Conservation (phyloP, 768 basidiomycete species). For the Agrocybe praecox region DNA sequence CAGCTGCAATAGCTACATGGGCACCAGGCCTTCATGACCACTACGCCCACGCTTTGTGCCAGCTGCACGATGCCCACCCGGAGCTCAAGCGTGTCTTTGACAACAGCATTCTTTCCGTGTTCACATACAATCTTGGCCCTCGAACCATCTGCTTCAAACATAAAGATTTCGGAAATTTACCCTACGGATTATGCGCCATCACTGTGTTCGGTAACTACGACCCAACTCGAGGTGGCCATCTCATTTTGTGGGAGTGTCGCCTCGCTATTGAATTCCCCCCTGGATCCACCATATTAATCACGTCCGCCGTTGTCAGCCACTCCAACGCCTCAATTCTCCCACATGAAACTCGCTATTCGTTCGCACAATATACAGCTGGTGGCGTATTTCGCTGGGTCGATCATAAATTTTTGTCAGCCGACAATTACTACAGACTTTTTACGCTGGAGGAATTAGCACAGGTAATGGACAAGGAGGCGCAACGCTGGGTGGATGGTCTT, state of each 20-base stretch:
- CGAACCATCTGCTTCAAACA: constrained; percentile 4
- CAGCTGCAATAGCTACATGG: constrained; percentile 4
- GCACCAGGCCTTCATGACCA: not conserved
- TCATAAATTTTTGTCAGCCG: not conserved
- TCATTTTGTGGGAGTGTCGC: constrained; percentile 3
- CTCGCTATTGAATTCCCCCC: constrained; percentile 8
- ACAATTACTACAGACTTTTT: no score
- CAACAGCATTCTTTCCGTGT: not conserved
- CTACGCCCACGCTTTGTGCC: not conserved
- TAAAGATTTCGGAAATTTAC: constrained; percentile 5
- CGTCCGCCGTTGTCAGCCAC: constrained; percentile 6
- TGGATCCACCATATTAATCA: not conserved
- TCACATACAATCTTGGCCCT: constrained; percentile 4
- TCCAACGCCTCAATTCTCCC: not conserved
- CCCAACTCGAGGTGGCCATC: not conserved
- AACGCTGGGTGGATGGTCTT: no score
- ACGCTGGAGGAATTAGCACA: no score
- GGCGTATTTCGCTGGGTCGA: constrained; percentile 6
- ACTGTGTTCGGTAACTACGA: constrained; percentile 3
- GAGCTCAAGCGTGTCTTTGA: not conserved
- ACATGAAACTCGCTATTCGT: constrained; percentile 3
- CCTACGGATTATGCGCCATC: constrained; percentile 4
- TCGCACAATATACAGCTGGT: constrained; percentile 8
- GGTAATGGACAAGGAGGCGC: no score
- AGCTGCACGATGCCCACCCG: not conserved